Conservation (phyloP, 2,329 filamentous ascomycete genomes). For the Colletotrichum acutatum region DNA sequence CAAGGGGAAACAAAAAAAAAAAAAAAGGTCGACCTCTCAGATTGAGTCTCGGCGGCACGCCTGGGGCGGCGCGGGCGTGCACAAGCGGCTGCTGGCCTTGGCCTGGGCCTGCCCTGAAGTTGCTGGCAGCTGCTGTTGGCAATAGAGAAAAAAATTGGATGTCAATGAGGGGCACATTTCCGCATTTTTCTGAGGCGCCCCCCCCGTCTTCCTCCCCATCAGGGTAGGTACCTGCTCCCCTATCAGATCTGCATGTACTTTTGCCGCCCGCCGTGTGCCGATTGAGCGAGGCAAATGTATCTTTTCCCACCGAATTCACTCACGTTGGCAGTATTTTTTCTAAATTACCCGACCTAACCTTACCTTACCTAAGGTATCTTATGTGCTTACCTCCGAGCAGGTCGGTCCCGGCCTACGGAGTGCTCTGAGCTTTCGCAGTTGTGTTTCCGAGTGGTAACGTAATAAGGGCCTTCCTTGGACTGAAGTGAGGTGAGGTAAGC, state of each 20-base stretch:
- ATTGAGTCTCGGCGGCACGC: constrained; percentile 30
- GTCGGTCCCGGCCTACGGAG: constrained; percentile 11
- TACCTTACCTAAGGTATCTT: background rate
- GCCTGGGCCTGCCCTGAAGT: too few species aligned
- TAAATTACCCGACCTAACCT: constrained; percentile 4
- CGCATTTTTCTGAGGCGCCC: too few species aligned
- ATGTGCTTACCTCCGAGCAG: constrained; percentile 21
- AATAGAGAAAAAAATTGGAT: background rate
- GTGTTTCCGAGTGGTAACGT: background rate
- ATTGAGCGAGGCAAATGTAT: background rate
- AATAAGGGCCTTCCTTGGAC: background rate
- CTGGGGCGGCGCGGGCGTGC: background rate
- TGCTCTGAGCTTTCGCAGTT: background rate
- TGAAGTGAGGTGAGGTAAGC: background rate
- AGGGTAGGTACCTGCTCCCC: constrained; percentile 1
- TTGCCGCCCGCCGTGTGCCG: background rate
- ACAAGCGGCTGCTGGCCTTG: background rate
- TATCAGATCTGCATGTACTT: background rate
- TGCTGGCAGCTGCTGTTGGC: too few species aligned
- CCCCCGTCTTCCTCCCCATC: background rate
- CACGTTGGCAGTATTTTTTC: background rate
- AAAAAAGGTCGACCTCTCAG: constrained; percentile 17
- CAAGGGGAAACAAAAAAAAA: constrained; percentile 27
- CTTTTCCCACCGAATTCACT: background rate
- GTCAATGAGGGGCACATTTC: constrained; percentile 1